Base-by-base conservation (phyloP, 805 yeast species). In the Pichia eremophila region DNA sequence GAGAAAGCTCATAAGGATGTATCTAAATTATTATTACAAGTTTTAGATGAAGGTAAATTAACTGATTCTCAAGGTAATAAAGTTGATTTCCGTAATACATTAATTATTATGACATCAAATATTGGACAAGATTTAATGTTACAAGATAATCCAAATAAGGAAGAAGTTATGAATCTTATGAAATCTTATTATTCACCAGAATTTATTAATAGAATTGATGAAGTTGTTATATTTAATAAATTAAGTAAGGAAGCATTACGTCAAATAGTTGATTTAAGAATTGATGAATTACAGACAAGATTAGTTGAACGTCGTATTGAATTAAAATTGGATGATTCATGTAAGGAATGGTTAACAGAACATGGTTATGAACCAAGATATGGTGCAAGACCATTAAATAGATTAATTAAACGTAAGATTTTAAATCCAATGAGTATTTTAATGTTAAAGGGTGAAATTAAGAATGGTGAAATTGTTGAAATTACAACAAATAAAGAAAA, bases 1-100 rank as follows among this genome's bases (percentile, higher is more conserved):
- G 99, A 91, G 59, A 91, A 91, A 66, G 98, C 99, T 0, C 98
- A 93, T 64, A 84, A 89, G 3, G 99, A 91, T 66, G 84, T 91
- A n/a, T 81, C 95, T 31, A 93, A 93, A 66, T 73, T 91, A 39
- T 70, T 91, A 43, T 69, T 91, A 50, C 99, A 93, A 66, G 98
- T 91, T 0, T 71, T 91, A 46, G 99, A 91, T 65, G 99, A 91
- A 66, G 99, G 99, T 48, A 79, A 85, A 46, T 73, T 91, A 56
- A 91, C 98, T 0, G 99, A 91, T 63, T 84, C 96, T 2, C 95
- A 89, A 59, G 99, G 99, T 31, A 86, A 89, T 50, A 85, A 83
- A 55, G 88, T 93, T 43, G 97, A 93, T 64, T 91, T 91, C 78
- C 79, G 90, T 55, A 93, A 93, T 64, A 87, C 98, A 0, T 85